These are phyloP conservation scores for Colletotrichum sp. DNA, from an alignment of 2,329 filamentous ascomycete genomes.

Conservation along the genomic window DNA sequence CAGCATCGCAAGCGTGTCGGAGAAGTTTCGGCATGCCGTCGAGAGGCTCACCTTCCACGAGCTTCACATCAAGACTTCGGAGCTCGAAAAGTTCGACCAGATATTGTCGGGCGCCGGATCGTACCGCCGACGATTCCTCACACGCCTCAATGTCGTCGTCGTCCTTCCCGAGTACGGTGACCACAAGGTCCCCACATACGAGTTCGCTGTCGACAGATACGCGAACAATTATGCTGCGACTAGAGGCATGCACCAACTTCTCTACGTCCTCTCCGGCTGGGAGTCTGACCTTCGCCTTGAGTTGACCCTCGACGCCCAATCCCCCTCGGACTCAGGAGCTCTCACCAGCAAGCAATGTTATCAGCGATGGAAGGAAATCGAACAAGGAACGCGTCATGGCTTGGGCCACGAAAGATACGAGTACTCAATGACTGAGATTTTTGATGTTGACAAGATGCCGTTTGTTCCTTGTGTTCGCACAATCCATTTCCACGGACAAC, in stretches of 20 bases:
- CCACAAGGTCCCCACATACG: background rate
- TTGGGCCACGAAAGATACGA: background rate
- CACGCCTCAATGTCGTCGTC: background rate
- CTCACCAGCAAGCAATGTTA: background rate
- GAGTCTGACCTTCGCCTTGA: background rate
- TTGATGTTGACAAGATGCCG: background rate
- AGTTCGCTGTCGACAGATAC: background rate
- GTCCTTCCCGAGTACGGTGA: background rate
- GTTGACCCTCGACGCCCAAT: background rate
- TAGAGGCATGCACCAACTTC: background rate
- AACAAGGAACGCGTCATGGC: background rate
- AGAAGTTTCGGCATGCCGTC: background rate
- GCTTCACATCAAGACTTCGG: background rate
- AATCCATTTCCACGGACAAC: background rate
- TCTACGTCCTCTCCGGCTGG: background rate
- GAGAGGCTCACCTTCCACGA: background rate
- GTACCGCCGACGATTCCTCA: background rate
- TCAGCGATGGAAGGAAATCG: background rate
- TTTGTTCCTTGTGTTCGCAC: background rate
- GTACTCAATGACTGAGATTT: background rate
- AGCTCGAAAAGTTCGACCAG: background rate
- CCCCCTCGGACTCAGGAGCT: background rate
- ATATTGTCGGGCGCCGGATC: background rate
- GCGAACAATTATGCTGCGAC: background rate
- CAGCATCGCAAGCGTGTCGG: background rate